Evolutionary conservation across 805 yeast species (phyloP), one percentile per base, ranked within the genome.

Genomic region (Torulaspora delbrueckii): DNA sequence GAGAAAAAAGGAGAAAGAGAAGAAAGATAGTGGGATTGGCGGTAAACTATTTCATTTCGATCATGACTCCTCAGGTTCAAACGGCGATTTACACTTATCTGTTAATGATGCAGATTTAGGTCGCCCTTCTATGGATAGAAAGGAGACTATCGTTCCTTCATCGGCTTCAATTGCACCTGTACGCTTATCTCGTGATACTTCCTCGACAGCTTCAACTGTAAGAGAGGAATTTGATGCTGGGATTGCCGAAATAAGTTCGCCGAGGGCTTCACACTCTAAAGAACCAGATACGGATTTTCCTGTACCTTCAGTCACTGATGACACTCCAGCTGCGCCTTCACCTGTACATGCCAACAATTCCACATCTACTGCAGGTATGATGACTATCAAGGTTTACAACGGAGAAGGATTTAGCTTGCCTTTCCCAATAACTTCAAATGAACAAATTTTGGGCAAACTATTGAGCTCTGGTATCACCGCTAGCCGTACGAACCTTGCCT

Each of bases 301-400:
- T 4, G 36, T 37, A 26, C 41, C 50, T 3, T 28, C 43, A 9
- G 37, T 38, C 3, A 43, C 39, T 18, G 44, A 36, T 26, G 47
- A 45, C 5, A 40, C 30, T 4, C 24, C 48, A 16, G 45, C 38
- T n/a, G 35, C 32, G 7, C 37, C 36, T 22, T 25, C 33, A 5
- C 38, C 47, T 3, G 30, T 32, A n/a, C 46, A 48, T 9, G 42
- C 41, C 16, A 51, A 54, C 23, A 54, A 52, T 8, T 50, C 59
- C 9, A 54, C 59, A 1, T 63, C 70, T 40, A 70, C 67, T 26
- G 89, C 91, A 0, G 96, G 96, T 2, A 70, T 86, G 24, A 73
- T 88, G 54, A 84, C 90, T 0, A 82, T 88, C 23, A 85, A 86
- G 59, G 76, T 88, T 8, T 86, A 86, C 59, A 77, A 79, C 32